A percentile compares a stretch with the other conserved stretches of the same genome.
Evolutionary conservation across 1,284 basidiomycete genomes (phyloP).

Genomic region (Papiliotrema fonsecae): DNA sequence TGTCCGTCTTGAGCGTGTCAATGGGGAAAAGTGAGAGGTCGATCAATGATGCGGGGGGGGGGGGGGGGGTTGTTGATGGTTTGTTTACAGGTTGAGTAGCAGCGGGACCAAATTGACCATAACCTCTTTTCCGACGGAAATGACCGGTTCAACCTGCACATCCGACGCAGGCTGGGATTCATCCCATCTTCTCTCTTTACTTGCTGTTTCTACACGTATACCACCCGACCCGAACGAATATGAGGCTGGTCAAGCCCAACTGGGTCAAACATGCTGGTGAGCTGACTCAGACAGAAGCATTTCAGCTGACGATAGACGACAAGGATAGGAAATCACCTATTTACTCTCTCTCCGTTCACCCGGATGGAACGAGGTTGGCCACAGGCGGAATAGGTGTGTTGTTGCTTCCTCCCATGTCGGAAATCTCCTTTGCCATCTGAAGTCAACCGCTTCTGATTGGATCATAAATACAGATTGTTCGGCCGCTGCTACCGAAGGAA

Average conservation of each 20-base stretch:
- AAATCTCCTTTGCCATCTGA: no score
- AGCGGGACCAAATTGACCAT: not conserved
- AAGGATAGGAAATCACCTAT: constrained; percentile 74
- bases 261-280: constrained; percentile 46
- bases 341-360: constrained; percentile 89
- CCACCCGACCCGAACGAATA: constrained; percentile 13
- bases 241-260: constrained; percentile 47
- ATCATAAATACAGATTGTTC: not conserved
- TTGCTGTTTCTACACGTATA: not conserved
- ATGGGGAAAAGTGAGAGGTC: no score
- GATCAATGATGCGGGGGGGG: no score
- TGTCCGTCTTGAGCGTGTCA: not conserved
- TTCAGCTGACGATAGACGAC: constrained; percentile 25
- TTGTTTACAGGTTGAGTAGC: not conserved
- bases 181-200: not conserved
- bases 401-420: not conserved
- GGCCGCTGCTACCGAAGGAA: not conserved
- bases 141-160: no score
- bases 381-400: constrained; percentile 73
- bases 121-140: not conserved
- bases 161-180: not conserved
- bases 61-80: not conserved
- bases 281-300: not conserved
- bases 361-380: constrained; percentile 90
- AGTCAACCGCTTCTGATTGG: no score